phyloP scores from a whole-genome alignment of 257 asterid species.

The Leonotis leonurus region DNA sequence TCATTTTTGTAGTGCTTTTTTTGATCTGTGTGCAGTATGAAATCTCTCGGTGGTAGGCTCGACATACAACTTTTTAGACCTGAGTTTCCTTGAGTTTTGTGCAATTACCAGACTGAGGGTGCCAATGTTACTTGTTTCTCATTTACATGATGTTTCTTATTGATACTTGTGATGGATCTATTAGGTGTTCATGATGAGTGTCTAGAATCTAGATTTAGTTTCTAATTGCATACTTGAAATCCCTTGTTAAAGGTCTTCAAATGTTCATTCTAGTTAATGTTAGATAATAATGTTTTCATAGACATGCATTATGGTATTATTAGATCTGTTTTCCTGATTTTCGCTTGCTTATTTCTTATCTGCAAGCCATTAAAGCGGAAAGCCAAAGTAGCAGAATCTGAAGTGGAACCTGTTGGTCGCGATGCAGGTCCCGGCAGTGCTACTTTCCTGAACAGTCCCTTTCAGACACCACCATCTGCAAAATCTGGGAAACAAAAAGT shows the following conservation, averaged over 20 bases:
- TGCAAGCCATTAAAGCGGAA: conserved; percentile 64
- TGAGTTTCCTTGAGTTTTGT: not conserved
- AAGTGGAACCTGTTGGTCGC: conserved; percentile 38
- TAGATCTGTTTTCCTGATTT: conserved; percentile 11
- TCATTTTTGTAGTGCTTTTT: not conserved
- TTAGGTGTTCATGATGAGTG: too few species aligned
- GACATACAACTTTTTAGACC: not conserved
- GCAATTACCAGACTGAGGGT: not conserved
- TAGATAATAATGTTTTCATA: not conserved
- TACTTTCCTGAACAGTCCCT: conserved; percentile 25
- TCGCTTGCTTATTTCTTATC: conserved; percentile 20
- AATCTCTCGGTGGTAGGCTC: not conserved
- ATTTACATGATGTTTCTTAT: not conserved
- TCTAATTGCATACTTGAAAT: not conserved
- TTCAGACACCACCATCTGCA: conserved; percentile 64
- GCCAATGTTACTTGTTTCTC: not conserved
- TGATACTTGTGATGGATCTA: too few species aligned
- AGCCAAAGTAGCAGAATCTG: conserved; percentile 35
- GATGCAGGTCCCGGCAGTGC: conserved; percentile 36
- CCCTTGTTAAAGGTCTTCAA: not conserved
- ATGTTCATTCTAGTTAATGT: not conserved
- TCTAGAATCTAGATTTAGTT: not conserved
- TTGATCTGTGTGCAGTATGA: not conserved
- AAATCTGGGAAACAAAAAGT: conserved; percentile 69
- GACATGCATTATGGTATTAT: not conserved